These are phyloP conservation scores for Candida tetrigidarum DNA, from an alignment of 1,139 yeast species.

Conservation along the genomic window DNA sequence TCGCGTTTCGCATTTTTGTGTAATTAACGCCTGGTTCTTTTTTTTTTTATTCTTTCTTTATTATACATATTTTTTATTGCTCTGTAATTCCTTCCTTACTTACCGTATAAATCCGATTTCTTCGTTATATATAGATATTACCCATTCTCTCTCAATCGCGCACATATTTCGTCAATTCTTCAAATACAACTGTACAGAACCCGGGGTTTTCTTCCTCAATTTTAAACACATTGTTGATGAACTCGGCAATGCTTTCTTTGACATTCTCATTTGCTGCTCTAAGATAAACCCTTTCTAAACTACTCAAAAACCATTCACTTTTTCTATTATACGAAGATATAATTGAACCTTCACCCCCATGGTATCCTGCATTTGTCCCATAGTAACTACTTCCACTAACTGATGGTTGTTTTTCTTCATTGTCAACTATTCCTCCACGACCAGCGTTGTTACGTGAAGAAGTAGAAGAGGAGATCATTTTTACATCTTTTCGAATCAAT, in stretches of 20 bases:
- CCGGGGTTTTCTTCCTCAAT: conserved; percentile 65
- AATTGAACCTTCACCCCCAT: neutral
- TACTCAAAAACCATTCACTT: conserved; percentile 22
- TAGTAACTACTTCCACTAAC: conserved; percentile 1
- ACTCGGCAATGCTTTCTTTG: conserved; percentile 41
- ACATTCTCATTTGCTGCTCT: conserved; percentile 56
- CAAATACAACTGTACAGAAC: conserved; percentile 63
- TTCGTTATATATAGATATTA: no score
- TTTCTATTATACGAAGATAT: conserved; percentile 5
- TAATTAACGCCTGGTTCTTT: neutral
- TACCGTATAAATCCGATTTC: neutral
- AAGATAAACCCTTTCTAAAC: conserved; percentile 41
- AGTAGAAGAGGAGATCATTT: neutral
- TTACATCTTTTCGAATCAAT: conserved; percentile 5
- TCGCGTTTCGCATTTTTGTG: conserved; percentile 2
- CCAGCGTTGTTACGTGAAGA: neutral
- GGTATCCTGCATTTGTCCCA: neutral
- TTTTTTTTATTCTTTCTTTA: neutral
- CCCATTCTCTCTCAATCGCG: no score
- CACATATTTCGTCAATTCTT: conserved; percentile 39
- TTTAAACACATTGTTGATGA: conserved; percentile 40
- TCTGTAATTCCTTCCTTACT: neutral
- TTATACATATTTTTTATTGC: no score
- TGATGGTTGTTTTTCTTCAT: neutral
- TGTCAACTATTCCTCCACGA: neutral